These are phyloP conservation scores for Candida orba DNA, from an alignment of 805 yeast genomes.

Conservation along the genomic window DNA sequence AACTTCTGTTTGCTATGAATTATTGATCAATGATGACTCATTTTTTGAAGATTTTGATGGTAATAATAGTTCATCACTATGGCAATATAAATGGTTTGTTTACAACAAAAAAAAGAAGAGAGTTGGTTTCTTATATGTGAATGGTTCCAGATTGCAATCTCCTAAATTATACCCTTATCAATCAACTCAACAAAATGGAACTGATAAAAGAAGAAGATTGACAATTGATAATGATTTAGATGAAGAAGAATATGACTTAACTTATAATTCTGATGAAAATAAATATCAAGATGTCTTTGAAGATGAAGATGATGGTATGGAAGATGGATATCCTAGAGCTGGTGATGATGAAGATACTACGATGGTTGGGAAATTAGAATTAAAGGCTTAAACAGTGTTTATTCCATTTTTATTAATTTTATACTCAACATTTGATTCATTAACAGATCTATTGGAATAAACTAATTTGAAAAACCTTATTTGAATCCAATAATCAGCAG, in stretches of 20 bases:
- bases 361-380: conserved; percentile 35
- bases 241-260: conserved; percentile 40
- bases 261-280: conserved; percentile 30
- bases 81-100: conserved; percentile 75
- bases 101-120: conserved; percentile 88
- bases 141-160: conserved; percentile 38
- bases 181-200: conserved; percentile 5
- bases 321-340: conserved; percentile 22
- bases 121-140: conserved; percentile 78
- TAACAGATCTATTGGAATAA: conserved; percentile 28
- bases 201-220: conserved; percentile 21
- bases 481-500: conserved; percentile 15
- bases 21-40: conserved; percentile 40
- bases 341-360: conserved; percentile 6
- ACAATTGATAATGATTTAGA: conserved; percentile 32
- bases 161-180: conserved; percentile 29
- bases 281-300: conserved; percentile 12
- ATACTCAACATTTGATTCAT: conserved; percentile 15
- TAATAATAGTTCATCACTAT: conserved; percentile 23
- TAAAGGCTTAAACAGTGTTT: conserved; percentile 13
- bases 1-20: conserved; percentile 56
- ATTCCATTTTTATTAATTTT: conserved; percentile 20
- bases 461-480: conserved; percentile 33
- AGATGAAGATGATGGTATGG: conserved; percentile 22
- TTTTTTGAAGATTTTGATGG: conserved; percentile 31